Evolutionary conservation across 2,329 filamentous ascomycete species (phyloP).

Genomic region (Phialocephala sp.): DNA sequence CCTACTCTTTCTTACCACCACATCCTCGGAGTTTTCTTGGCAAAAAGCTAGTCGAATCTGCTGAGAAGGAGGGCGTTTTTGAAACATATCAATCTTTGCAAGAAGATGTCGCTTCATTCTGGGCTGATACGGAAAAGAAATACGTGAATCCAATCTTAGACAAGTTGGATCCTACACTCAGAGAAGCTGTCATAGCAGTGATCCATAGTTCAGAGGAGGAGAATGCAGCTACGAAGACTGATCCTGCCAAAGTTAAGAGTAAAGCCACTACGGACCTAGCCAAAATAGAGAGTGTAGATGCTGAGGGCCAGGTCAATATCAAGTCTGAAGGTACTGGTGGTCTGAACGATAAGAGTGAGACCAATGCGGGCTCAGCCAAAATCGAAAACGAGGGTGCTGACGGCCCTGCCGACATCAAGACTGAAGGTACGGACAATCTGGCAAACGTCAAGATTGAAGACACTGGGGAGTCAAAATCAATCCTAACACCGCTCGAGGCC

Average conservation of each 20-base stretch:
- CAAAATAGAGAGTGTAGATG: not conserved
- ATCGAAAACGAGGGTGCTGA: not conserved
- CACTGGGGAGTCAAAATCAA: constrained; percentile 21
- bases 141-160: constrained; percentile 75
- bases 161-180: constrained; percentile 66
- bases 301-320: not conserved
- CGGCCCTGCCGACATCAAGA: not conserved
- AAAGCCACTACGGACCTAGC: not conserved
- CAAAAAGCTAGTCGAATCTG: constrained; percentile 78
- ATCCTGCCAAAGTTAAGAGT: constrained; percentile 11
- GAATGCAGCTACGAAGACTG: constrained; percentile 27
- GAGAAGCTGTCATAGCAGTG: constrained; percentile 65
- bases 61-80: constrained; percentile 73
- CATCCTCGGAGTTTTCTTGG: constrained; percentile 88
- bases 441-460: not conserved
- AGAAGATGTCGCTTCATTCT: constrained; percentile 80
- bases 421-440: not conserved
- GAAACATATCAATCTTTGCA: constrained; percentile 73
- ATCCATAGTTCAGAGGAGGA: constrained; percentile 53
- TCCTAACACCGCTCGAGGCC: constrained; percentile 60
- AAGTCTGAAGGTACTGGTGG: not conserved
- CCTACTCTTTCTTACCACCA: constrained; percentile 88
- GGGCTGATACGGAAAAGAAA: constrained; percentile 81
- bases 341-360: not conserved
- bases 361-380: not conserved